These are phyloP conservation scores for Zea luxurians DNA, from an alignment of 176 grass and related monocot genomes.

Conservation along the genomic window DNA sequence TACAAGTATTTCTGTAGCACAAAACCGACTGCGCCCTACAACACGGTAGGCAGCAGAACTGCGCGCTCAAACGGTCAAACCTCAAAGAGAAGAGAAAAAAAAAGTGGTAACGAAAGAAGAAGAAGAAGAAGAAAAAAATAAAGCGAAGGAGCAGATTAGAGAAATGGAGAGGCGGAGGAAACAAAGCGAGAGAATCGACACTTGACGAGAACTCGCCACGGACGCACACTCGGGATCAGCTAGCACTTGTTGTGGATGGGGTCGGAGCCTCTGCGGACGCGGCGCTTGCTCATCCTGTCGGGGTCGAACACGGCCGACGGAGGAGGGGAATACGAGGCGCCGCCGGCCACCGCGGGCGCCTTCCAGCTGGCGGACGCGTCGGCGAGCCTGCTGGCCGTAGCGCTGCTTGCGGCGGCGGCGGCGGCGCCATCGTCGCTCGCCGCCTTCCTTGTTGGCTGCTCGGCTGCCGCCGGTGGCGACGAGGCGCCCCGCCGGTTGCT, in stretches of 20 bases:
- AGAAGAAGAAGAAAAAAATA: neutral
- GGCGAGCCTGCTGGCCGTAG: neutral
- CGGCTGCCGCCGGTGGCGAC: neutral
- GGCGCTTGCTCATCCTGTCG: slow-evolving; percentile 66
- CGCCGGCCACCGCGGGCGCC: neutral
- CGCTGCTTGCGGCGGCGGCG: neutral
- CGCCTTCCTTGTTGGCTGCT: neutral
- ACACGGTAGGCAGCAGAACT: neutral
- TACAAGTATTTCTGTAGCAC: slow-evolving; percentile 2
- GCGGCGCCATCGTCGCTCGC: neutral
- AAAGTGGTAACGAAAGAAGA: neutral
- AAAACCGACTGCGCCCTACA: neutral
- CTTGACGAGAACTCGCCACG: neutral
- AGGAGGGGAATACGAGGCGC: slow-evolving; percentile 21
- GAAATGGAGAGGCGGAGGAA: neutral
- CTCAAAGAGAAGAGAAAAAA: neutral
- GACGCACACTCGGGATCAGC: neutral
- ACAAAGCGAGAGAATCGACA: neutral
- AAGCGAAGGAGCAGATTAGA: neutral
- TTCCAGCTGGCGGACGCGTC: slow-evolving; percentile 22
- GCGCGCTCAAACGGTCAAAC: neutral
- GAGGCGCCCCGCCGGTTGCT: neutral
- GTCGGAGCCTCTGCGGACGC: slow-evolving; percentile 60
- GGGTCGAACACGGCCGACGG: slow-evolving; percentile 55
- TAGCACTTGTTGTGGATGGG: slow-evolving; percentile 67